phyloP scores from a whole-genome alignment of 2,329 filamentous ascomycete genomes.

The Acrocalymma vagum region DNA sequence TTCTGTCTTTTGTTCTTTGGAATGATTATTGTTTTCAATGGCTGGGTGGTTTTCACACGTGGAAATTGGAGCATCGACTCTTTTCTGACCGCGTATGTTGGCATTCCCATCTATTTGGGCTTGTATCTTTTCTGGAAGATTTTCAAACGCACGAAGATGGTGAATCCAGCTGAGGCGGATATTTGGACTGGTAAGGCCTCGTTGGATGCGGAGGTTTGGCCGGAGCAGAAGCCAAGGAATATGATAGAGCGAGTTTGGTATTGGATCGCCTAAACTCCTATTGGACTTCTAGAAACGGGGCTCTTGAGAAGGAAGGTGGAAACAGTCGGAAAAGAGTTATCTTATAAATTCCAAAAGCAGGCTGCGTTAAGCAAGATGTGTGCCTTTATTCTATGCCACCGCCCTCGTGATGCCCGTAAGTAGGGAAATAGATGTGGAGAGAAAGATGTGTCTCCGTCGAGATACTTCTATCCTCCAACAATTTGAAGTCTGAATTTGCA shows the following conservation, averaged over 20 bases:
- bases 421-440: too few species aligned
- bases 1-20: slow-evolving; percentile 65
- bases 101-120: slow-evolving; percentile 42
- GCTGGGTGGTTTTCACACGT: slow-evolving; percentile 63
- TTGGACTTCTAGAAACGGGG: too few species aligned
- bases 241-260: slow-evolving; percentile 53
- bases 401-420: too few species aligned
- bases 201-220: slow-evolving; percentile 52
- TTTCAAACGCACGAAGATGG: slow-evolving; percentile 64
- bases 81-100: slow-evolving; percentile 59
- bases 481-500: too few species aligned
- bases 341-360: too few species aligned
- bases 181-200: slow-evolving; percentile 54
- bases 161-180: slow-evolving; percentile 48
- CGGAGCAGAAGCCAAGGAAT: slow-evolving; percentile 48
- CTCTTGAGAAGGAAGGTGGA: too few species aligned
- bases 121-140: slow-evolving; percentile 71
- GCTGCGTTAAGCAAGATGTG: too few species aligned
- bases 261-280: slow-evolving; percentile 52
- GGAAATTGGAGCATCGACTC: slow-evolving; percentile 44
- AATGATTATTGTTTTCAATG: slow-evolving; percentile 71
- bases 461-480: too few species aligned
- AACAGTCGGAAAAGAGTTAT: too few species aligned
- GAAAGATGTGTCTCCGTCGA: too few species aligned
- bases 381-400: too few species aligned